Base-by-base conservation (phyloP, 1,284 basidiomycete species). In the Pulchroboletus neoregius region DNA sequence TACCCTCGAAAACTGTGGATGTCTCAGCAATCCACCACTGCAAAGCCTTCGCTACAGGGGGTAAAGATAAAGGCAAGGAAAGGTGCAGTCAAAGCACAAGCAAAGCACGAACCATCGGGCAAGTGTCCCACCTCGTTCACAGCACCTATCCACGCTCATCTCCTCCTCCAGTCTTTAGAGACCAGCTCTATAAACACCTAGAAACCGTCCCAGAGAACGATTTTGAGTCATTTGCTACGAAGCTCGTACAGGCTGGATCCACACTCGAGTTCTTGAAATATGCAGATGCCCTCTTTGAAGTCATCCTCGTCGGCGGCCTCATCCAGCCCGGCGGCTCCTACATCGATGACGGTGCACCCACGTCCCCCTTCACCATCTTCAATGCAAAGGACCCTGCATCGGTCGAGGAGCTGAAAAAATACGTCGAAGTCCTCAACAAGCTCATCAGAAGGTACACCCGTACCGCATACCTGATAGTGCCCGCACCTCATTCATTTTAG, bases 231-330 rank as follows among this genome's bases (percentile, higher is more conserved):
- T 84, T 87, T 65, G 75, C 88, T 34, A 80, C 83, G 63, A 94
- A 94, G 71, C 81, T 98, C 59, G 82, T 91, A 57, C 87, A 89
- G 71, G 94, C 93, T 52, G 94, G 92, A 48, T 84, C 87, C 39
- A 87, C 90, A 46, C 87, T 96, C 69, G 94, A 96, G 71, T 87
- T 84, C 66, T 81, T 94, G 69, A 95, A 94, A 74, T 97, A 98
- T 85, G 88, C 88, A 69, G 93, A 96, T 61, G 81, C 87, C 51
- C 84, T 98, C 60, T 97, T 96, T 70, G 94, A 98, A 72, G 81
- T 96, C 69, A 80, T 97, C 62, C 80, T 97, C 60, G 86, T 92
- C 62, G 94, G 94, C 43, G 92, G 93, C 32, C 84, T 98, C 52
- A 82, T 98, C 59, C 94, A 97, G 69, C 95, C 94, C 20, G 94